Evolutionary conservation across 257 asterid genomes (phyloP).

Genomic region (Plantago elongata): DNA sequence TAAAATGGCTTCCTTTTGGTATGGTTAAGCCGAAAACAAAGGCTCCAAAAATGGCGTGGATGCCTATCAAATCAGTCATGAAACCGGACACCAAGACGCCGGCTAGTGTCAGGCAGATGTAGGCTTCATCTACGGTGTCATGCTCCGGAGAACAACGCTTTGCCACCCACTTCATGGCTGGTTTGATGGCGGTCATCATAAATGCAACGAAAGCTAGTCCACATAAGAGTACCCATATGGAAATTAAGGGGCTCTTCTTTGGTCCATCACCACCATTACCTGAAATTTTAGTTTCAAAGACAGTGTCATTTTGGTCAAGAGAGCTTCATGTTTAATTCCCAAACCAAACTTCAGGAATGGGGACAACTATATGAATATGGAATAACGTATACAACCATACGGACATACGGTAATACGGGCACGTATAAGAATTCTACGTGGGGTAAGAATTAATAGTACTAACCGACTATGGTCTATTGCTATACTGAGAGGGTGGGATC

Average conservation of each 20-base stretch:
- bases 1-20: constrained; percentile 48
- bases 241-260: constrained; percentile 34
- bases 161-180: constrained; percentile 46
- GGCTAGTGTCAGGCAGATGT: constrained; percentile 42
- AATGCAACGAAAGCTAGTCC: constrained; percentile 40
- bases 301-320: too few relatives aligned
- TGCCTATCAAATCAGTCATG: constrained; percentile 57
- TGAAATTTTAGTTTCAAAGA: neutral
- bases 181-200: constrained; percentile 46
- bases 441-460: too few relatives aligned
- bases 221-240: constrained; percentile 49
- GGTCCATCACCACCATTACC: constrained; percentile 34
- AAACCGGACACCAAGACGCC: constrained; percentile 58
- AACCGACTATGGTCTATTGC: too few relatives aligned
- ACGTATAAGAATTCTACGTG: too few relatives aligned
- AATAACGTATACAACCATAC: too few relatives aligned
- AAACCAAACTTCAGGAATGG: too few relatives aligned
- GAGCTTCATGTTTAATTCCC: too few relatives aligned
- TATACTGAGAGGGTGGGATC: too few relatives aligned
- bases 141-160: constrained; percentile 31
- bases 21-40: constrained; percentile 55
- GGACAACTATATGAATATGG: too few relatives aligned
- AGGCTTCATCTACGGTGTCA: constrained; percentile 37
- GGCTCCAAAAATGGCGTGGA: constrained; percentile 59
- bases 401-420: too few relatives aligned